Evolutionary conservation across 2,329 filamentous ascomycete genomes (phyloP), one percentile per base, ranked within the genome.

Genomic region (Clonostachys sp.): DNA sequence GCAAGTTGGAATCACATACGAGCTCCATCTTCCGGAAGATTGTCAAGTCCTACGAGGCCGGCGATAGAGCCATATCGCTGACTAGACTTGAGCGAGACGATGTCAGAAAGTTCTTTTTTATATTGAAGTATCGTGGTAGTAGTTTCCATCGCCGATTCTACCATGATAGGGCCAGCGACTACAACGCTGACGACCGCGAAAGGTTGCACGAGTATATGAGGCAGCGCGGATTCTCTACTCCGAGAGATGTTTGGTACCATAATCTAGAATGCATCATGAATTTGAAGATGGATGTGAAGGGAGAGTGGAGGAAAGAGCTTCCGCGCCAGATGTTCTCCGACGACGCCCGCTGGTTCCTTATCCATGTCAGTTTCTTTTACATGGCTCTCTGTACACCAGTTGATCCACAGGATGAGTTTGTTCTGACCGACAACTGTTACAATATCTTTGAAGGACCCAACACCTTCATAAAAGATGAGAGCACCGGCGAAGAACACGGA

Each of bases 91-190:
- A 71, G 17, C 54, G 58, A 41, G 59, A 74, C 50, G 45, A 60
- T 2, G 35, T 75, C 10, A 66, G 72, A 42, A 74, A 73, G 46
- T 74, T 74, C 44, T 57, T 72, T 4, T 74, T 74, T 50, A 53
- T 75, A 5, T 62, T 74, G 54, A 71, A 71, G 48, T 75, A 73
- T 43, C 66, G 72, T 13, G 58, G 59, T n/a, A 56, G 55, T 2
- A 48, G 36, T 6, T 69, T 71, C 42, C 58, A 64, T 48, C 45
- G 47, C 13, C 61, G 67, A 7, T 69, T 70, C 41, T 57, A 64
- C 47, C 45, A 48, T 14, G 61, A 66, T 4, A 55, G 45, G 2
- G 24, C 54, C 0, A 58, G 66, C 5, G 54, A 52, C 1, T 76
- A 75, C 51, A 33, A 53, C 1, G 38, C 38, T 14, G 49, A 61